Base-by-base conservation (phyloP, 139 green algal genomes). In the Chara braunii region DNA sequence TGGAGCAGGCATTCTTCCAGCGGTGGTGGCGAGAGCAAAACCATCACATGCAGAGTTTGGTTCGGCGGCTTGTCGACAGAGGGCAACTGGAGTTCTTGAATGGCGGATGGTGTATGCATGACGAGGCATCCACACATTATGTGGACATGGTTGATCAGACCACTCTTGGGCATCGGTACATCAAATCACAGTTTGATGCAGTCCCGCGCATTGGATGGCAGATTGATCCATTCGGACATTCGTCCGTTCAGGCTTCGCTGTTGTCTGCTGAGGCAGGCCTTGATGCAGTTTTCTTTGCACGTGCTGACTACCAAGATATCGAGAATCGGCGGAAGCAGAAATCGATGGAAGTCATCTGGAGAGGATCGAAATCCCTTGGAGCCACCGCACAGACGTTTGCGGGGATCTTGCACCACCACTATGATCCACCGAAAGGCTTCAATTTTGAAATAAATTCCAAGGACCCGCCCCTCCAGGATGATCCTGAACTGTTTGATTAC, bases 171-270 rank as follows among this genome's bases (percentile, higher is more conserved):
- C 87, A 94, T 64, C 60, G 61, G 58, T 89, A 70, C 26, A 48
- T 83, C 14, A 51, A 43, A 30, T 12, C 40, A 12, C 37, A 75
- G 33, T 79, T 81, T 32, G 61, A 26, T 22, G 23, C 43, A 11
- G 23, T 43, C 2, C 89, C 89, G 0, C 61, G 30, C 0, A 62
- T 94, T 0, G 84, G 75, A 0, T 95, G 88, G 88, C 89, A 95
- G 75, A 78, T 95, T 30, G 89, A 95, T 67, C 89, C 89, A 8
- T 95, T 95, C 72, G 89, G 89, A 11, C 89, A 95, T 71, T 94
- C 88, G 2, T 52, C 77, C 29, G 88, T 85, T 0, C 88, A 95
- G 37, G 86, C 83, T 26, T 73, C 70, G 5, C 80, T 95, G n/a
- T 61, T 95, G 43, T 70, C 77, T 0, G 81, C 72, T 31, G 57